Base-by-base conservation (phyloP, 1,139 yeast genomes). In the Sugiyamaella novakii region DNA sequence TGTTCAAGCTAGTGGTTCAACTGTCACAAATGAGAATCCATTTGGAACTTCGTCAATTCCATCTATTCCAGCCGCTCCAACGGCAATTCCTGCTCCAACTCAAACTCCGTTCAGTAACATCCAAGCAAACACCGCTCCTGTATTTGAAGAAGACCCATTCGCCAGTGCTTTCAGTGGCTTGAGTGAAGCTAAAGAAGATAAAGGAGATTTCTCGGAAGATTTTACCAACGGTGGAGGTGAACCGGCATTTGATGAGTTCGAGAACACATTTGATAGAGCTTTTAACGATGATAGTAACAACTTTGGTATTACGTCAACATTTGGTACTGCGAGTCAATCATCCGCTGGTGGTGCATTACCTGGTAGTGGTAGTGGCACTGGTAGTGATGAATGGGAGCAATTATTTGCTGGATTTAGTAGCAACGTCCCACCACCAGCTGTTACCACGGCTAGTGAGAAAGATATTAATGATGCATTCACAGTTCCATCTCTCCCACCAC, bases 331-430 rank as follows among this genome's bases (percentile, higher is more conserved):
- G 1, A 22, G 34, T 30, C 53, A 31, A 22, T 45, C 43, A 1
- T 41, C 55, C 3, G 30, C 49, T 14, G 51, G 42, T n/a, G 36
- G 43, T 17, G 17, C 46, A 17, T 47, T 39, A 14, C 25, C 41
- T 25, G 44, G 47, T 17, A 18, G 44, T 33, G 25, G 33, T 31
- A 27, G 29, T 22, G 38, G 27, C 12, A 22, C 27, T 15, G 46
- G 43, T 22, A 58, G 57, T 51, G 95, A 87, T 61, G 97, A 89
- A 66, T 89, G 97, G 97, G 96, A 89, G 61, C 94, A 88, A 67
- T 76, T 89, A 27, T 89, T 89, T 72, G 94, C 95, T 2, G 96
- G 95, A 0, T 85, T 88, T 64, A 92, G 92, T 25, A 85, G 83
- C 60, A 75, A 75, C 28, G 72, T 73, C 46, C 67, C 58, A 10